A percentile compares a stretch with the other conserved stretches of the same genome.
phyloP scores from a whole-genome alignment of 306 rosid genomes.

The Acacia melanoxylon region DNA sequence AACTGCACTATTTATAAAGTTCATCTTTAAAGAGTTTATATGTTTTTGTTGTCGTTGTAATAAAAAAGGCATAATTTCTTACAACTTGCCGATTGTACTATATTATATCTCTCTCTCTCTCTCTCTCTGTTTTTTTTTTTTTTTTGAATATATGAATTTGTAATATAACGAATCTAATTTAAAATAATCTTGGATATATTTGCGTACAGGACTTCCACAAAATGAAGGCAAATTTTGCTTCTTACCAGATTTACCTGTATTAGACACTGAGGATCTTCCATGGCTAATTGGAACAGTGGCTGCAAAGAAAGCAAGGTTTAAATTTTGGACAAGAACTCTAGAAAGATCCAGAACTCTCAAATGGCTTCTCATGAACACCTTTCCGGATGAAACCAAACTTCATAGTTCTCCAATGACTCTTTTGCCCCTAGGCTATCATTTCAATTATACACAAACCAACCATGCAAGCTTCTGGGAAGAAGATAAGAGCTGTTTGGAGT shows the following conservation, averaged over 20 bases:
- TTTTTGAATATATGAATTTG: too few species aligned
- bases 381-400: slow-evolving; percentile 46
- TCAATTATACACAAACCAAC: slow-evolving; percentile 25
- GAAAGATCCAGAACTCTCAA: slow-evolving; percentile 53
- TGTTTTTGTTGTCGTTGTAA: too few species aligned
- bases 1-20: too few species aligned
- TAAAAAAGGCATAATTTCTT: too few species aligned
- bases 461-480: slow-evolving; percentile 72
- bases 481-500: slow-evolving; percentile 61
- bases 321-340: slow-evolving; percentile 77
- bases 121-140: too few species aligned
- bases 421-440: slow-evolving; percentile 54
- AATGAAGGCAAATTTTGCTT: not conserved
- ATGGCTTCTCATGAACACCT: slow-evolving; percentile 71
- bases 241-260: not conserved
- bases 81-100: not conserved
- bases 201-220: not conserved
- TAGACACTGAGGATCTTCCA: slow-evolving; percentile 62
- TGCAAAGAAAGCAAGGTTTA: slow-evolving; percentile 69
- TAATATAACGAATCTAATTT: too few species aligned
- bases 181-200: too few species aligned
- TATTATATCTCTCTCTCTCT: too few species aligned
- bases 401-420: slow-evolving; percentile 22
- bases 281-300: slow-evolving; percentile 76
- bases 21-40: too few species aligned